Conservation (phyloP, 2,329 filamentous ascomycete genomes). For the Tolypocladium ovalisporum region DNA sequence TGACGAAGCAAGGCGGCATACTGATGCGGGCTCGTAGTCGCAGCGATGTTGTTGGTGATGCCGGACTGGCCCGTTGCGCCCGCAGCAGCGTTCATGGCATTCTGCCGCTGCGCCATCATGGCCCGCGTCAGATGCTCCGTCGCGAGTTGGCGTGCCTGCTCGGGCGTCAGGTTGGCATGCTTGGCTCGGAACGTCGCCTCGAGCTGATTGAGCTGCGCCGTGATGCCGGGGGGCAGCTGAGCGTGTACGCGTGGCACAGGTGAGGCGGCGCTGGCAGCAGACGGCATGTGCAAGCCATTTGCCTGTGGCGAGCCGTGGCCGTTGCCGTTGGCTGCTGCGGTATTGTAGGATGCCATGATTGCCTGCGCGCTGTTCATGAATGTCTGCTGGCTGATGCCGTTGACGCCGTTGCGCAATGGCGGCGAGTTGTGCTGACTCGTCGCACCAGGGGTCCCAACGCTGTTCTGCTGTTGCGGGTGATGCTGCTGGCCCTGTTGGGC, state of each 20-base stretch:
- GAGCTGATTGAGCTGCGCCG: constrained; percentile 38
- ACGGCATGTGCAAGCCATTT: constrained; percentile 34
- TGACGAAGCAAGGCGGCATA: constrained; percentile 48
- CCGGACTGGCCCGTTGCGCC: constrained; percentile 36
- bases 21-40: constrained; percentile 43
- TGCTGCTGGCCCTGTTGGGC: constrained; percentile 19
- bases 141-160: constrained; percentile 39
- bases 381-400: constrained; percentile 38
- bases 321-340: constrained; percentile 24
- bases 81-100: constrained; percentile 44
- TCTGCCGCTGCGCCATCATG: constrained; percentile 37
- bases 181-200: constrained; percentile 41
- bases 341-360: constrained; percentile 38
- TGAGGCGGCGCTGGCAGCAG: constrained; percentile 29
- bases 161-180: constrained; percentile 38
- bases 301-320: constrained; percentile 33
- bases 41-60: constrained; percentile 35
- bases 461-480: constrained; percentile 15
- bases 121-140: constrained; percentile 36
- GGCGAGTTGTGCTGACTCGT: constrained; percentile 31
- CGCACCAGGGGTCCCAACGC: constrained; percentile 20
- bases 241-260: constrained; percentile 29
- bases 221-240: constrained; percentile 34
- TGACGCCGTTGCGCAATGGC: constrained; percentile 30
- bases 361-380: constrained; percentile 42